A percentile compares a stretch with the other conserved stretches of the same genome.
Conservation (phyloP, 164 flowering plant genomes). For the Aristolochia fimbriata region DNA sequence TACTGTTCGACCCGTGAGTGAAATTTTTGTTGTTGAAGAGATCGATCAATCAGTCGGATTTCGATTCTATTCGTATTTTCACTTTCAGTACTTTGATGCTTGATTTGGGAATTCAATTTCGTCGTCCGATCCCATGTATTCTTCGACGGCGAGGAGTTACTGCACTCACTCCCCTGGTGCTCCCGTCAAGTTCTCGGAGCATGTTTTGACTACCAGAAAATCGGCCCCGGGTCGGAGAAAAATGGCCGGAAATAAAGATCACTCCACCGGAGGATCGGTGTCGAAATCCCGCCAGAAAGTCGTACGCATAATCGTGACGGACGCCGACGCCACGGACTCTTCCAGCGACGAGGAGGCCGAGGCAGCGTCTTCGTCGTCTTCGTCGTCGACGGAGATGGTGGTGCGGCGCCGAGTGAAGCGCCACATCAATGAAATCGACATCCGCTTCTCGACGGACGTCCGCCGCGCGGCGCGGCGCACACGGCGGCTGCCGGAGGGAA, state of each 20-base stretch:
- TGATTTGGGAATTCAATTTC: not conserved
- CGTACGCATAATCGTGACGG: slow-evolving; percentile 34
- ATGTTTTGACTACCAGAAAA: slow-evolving; percentile 25
- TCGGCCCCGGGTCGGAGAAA: not conserved
- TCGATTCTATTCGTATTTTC: too few species aligned
- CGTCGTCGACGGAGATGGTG: too few species aligned
- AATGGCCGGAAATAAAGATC: not conserved
- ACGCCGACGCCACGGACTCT: slow-evolving; percentile 51
- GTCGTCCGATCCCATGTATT: slow-evolving; percentile 6
- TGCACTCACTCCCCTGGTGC: not conserved
- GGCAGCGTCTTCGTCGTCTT: not conserved
- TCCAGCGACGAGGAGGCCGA: slow-evolving; percentile 43
- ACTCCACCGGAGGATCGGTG: not conserved
- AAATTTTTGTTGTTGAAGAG: not conserved
- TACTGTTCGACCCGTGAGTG: too few species aligned
- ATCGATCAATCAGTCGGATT: too few species aligned
- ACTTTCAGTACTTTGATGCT: not conserved
- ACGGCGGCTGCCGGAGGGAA: not conserved
- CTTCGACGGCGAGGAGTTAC: slow-evolving; percentile 1
- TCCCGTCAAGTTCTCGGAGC: slow-evolving; percentile 28
- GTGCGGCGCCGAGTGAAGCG: slow-evolving; percentile 35
- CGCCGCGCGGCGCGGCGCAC: slow-evolving; percentile 2
- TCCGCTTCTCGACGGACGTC: slow-evolving; percentile 4
- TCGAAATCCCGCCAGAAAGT: slow-evolving; percentile 12
- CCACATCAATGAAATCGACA: slow-evolving; percentile 29